Evolutionary conservation across 1,139 yeast species (phyloP).

Genomic region (Geotrichum bryndzae): DNA sequence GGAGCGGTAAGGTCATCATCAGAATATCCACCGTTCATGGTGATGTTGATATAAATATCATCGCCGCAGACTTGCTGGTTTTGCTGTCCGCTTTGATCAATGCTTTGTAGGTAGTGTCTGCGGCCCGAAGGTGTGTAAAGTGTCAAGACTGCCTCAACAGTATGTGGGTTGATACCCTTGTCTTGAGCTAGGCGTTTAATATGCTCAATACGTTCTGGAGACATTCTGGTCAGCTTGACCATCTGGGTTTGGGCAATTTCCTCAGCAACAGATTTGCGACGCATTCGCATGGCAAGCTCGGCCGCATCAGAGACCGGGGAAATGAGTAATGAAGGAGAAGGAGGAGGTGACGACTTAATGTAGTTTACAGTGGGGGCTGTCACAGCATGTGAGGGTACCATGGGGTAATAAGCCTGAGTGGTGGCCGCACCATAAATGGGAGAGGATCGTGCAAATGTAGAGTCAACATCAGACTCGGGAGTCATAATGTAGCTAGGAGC

Average conservation of each 20-base stretch:
- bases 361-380: background rate
- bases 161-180: slow-evolving; percentile 31
- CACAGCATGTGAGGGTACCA: background rate
- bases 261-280: background rate
- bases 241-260: slow-evolving; percentile 10
- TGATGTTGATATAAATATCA: slow-evolving; percentile 29
- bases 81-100: slow-evolving; percentile 2
- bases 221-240: slow-evolving; percentile 32
- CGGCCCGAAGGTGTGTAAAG: slow-evolving; percentile 24
- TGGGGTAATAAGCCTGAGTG: background rate
- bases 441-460: background rate
- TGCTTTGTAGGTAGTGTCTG: slow-evolving; percentile 7
- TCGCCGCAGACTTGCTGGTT: slow-evolving; percentile 21
- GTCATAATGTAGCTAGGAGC: slow-evolving; percentile 1
- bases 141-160: slow-evolving; percentile 31
- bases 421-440: background rate
- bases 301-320: slow-evolving; percentile 4
- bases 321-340: slow-evolving; percentile 7
- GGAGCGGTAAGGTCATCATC: slow-evolving; percentile 18
- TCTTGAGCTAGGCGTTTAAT: slow-evolving; percentile 29
- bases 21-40: slow-evolving; percentile 27
- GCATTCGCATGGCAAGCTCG: background rate
- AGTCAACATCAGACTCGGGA: slow-evolving; percentile 5
- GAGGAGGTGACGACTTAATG: slow-evolving; percentile 8
- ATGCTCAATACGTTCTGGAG: slow-evolving; percentile 25